phyloP scores from a whole-genome alignment of 1,139 yeast genomes.

The Meyerozyma smithsonii region DNA sequence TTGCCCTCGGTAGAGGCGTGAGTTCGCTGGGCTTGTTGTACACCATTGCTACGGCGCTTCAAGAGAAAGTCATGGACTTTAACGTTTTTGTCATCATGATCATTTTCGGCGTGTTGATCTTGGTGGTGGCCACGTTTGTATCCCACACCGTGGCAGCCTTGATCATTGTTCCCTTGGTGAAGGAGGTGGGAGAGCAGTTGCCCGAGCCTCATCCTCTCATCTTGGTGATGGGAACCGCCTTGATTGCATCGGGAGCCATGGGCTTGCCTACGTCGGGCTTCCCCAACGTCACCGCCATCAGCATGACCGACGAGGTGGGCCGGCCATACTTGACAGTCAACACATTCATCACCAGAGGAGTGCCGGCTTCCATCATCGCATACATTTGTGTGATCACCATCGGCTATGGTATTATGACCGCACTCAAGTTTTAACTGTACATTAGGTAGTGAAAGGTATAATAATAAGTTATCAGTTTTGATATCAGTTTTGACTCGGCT shows the following conservation, averaged over 20 bases:
- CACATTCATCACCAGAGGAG: constrained; percentile 81
- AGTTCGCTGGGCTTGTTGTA: constrained; percentile 78
- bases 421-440: constrained; percentile 39
- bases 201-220: constrained; percentile 67
- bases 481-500: background rate
- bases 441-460: background rate
- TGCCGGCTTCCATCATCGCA: constrained; percentile 75
- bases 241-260: constrained; percentile 90
- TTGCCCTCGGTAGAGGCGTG: constrained; percentile 89
- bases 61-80: constrained; percentile 52
- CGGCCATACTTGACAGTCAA: constrained; percentile 78
- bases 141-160: constrained; percentile 95
- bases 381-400: constrained; percentile 67
- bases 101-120: constrained; percentile 72
- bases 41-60: constrained; percentile 72
- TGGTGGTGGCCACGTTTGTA: constrained; percentile 87
- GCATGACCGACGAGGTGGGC: constrained; percentile 87
- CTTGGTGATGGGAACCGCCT: constrained; percentile 77
- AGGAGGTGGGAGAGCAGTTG: constrained; percentile 76
- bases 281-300: constrained; percentile 94
- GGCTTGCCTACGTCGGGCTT: constrained; percentile 95
- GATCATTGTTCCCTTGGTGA: constrained; percentile 82
- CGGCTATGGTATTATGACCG: constrained; percentile 70
- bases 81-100: constrained; percentile 65
- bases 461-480: background rate